phyloP scores from a whole-genome alignment of 202 grass and related monocot genomes.

The Brachypodium distachyon region DNA sequence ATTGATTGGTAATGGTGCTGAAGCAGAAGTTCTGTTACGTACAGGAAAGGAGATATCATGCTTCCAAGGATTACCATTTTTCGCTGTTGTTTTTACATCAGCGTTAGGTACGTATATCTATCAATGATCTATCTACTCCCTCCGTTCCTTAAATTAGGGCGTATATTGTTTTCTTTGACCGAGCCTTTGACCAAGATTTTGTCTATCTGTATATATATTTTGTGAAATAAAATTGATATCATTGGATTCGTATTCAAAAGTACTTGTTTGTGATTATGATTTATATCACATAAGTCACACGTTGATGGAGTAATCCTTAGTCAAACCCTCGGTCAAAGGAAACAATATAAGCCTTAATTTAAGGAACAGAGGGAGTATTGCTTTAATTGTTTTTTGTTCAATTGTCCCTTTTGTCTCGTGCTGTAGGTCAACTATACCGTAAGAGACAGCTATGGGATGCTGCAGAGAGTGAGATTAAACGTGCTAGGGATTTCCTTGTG shows the following conservation, averaged over 20 bases:
- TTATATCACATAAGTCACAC: no score
- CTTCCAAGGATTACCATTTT: conserved; percentile 42
- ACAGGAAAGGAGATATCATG: conserved; percentile 70
- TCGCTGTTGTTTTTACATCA: conserved; percentile 59
- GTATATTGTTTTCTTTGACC: no score
- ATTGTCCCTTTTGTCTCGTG: background rate
- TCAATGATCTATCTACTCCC: background rate
- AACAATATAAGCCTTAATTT: no score
- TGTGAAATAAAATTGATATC: no score
- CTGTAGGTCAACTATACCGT: conserved; percentile 73
- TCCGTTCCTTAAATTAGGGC: no score
- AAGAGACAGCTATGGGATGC: conserved; percentile 59
- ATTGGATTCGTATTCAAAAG: no score
- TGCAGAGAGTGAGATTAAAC: conserved; percentile 46
- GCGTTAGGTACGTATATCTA: conserved; percentile 41
- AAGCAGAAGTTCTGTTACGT: conserved; percentile 69
- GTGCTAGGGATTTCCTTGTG: conserved; percentile 45
- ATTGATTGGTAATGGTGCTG: conserved; percentile 59
- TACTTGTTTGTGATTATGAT: no score
- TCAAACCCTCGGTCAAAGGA: no score
- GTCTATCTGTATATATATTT: no score
- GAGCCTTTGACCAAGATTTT: no score
- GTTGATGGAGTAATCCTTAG: no score
- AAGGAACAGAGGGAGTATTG: no score
- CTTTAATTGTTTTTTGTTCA: background rate